A percentile compares a stretch with the other conserved stretches of the same genome.
Evolutionary conservation across 179 eudicot species (phyloP).

Genomic region (Silene noctiflora): DNA sequence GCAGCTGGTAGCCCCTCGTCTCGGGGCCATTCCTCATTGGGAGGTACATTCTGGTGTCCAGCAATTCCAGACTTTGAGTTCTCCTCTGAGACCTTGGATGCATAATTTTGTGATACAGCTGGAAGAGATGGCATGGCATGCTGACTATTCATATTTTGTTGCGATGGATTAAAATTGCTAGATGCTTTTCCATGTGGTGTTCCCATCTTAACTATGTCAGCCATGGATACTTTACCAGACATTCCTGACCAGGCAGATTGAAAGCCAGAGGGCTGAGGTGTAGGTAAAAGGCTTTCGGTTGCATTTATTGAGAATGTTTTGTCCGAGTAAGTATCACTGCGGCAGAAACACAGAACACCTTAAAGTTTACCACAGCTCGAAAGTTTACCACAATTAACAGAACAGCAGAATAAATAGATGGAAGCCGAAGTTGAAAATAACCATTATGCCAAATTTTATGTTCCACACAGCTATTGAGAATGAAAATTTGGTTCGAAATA

Average conservation of each 20-base stretch:
- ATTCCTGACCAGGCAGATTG: constrained; percentile 70
- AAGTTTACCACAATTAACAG: no score
- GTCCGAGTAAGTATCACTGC: constrained; percentile 55
- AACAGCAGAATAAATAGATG: neutral
- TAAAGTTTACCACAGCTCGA: constrained; percentile 1
- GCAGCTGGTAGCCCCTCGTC: constrained; percentile 58
- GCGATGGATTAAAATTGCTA: constrained; percentile 36
- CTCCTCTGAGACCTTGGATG: constrained; percentile 39
- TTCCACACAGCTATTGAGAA: neutral
- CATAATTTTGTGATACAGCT: constrained; percentile 38
- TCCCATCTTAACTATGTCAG: constrained; percentile 98
- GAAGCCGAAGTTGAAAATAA: neutral
- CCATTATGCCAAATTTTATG: neutral
- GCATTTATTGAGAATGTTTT: constrained; percentile 35
- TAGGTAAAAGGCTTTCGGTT: constrained; percentile 39
- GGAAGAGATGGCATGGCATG: constrained; percentile 39
- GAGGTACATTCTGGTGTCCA: constrained; percentile 37
- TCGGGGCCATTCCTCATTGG: constrained; percentile 69
- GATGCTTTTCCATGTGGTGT: constrained; percentile 58
- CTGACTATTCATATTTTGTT: constrained; percentile 32
- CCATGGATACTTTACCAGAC: constrained; percentile 88
- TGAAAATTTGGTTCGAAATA: no score
- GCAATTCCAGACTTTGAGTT: constrained; percentile 30
- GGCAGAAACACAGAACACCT: constrained; percentile 23
- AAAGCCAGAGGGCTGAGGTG: constrained; percentile 59